Evolutionary conservation across 108 stramenopile genomes (phyloP).

Genomic region (Seminavis robusta): DNA sequence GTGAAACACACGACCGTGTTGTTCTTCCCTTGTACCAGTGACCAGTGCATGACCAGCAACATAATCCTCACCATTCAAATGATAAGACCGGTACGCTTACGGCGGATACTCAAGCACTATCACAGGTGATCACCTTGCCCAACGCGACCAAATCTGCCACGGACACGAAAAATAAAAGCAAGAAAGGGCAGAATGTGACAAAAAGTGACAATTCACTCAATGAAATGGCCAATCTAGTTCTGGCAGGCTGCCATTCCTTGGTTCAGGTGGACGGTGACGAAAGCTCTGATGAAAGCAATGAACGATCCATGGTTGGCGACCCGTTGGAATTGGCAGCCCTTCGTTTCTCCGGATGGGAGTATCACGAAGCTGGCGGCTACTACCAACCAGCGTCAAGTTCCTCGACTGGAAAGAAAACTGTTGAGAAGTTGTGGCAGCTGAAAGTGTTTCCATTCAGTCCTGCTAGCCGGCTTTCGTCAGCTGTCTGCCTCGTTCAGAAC

Average conservation of each 20-base stretch:
- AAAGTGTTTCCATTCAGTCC: constrained; percentile 63
- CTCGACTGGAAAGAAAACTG: neutral
- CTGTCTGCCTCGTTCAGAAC: constrained; percentile 37
- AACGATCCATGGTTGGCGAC: constrained; percentile 46
- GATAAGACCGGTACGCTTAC: constrained; percentile 83
- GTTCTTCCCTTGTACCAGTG: too few species aligned
- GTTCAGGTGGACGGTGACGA: constrained; percentile 16
- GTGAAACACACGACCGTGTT: too few species aligned
- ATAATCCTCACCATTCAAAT: too few species aligned
- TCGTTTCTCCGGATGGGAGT: constrained; percentile 49
- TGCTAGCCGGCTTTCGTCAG: constrained; percentile 45
- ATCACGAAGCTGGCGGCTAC: constrained; percentile 17
- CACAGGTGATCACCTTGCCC: constrained; percentile 26
- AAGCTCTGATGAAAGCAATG: constrained; percentile 4
- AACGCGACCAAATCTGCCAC: too few species aligned
- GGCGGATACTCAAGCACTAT: constrained; percentile 49
- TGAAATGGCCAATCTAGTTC: too few species aligned
- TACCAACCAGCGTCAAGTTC: constrained; percentile 6
- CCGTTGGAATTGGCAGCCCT: constrained; percentile 61
- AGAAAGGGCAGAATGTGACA: too few species aligned
- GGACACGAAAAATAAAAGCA: too few species aligned
- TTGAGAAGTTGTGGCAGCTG: constrained; percentile 54
- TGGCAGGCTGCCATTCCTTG: constrained; percentile 72
- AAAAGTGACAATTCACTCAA: too few species aligned
- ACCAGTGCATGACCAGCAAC: too few species aligned